Evolutionary conservation across 768 basidiomycete species (phyloP).

Genomic region (Suillus occidentalis): DNA sequence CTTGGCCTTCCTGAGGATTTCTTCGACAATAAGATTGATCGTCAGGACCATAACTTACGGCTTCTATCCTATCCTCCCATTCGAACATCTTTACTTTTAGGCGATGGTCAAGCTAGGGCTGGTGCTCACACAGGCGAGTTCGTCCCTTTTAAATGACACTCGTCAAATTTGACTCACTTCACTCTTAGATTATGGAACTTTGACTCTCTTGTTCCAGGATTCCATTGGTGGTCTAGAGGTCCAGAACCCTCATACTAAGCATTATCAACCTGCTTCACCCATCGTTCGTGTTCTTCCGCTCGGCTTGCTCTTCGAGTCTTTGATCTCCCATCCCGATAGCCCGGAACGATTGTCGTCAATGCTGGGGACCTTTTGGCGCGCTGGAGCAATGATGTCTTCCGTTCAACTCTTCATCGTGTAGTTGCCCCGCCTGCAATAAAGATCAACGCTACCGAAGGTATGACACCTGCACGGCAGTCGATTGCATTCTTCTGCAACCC

Average conservation of each 20-base stretch:
- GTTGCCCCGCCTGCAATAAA: constrained; percentile 64
- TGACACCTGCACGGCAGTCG: constrained; percentile 70
- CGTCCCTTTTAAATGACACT: not conserved
- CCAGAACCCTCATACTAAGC: constrained; percentile 73
- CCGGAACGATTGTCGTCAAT: constrained; percentile 81
- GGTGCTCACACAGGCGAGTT: constrained; percentile 73
- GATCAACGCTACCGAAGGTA: constrained; percentile 47
- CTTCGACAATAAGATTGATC: constrained; percentile 74
- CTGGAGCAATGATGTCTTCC: constrained; percentile 81
- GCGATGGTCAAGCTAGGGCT: constrained; percentile 74
- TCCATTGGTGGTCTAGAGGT: constrained; percentile 82
- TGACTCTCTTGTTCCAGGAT: constrained; percentile 83
- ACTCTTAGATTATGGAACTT: constrained; percentile 71
- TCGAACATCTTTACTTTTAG: constrained; percentile 51
- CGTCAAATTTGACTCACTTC: not conserved
- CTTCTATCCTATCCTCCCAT: constrained; percentile 83
- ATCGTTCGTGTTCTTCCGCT: constrained; percentile 50
- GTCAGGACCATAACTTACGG: constrained; percentile 80
- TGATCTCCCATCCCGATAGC: constrained; percentile 38
- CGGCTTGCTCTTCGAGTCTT: not conserved
- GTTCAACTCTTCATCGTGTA: constrained; percentile 81
- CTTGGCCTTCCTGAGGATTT: constrained; percentile 69
- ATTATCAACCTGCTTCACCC: constrained; percentile 71
- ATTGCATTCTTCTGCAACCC: constrained; percentile 90
- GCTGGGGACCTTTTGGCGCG: constrained; percentile 78